These are phyloP conservation scores for Emergomyces orientalis DNA, from an alignment of 2,329 filamentous ascomycete genomes.

Conservation along the genomic window DNA sequence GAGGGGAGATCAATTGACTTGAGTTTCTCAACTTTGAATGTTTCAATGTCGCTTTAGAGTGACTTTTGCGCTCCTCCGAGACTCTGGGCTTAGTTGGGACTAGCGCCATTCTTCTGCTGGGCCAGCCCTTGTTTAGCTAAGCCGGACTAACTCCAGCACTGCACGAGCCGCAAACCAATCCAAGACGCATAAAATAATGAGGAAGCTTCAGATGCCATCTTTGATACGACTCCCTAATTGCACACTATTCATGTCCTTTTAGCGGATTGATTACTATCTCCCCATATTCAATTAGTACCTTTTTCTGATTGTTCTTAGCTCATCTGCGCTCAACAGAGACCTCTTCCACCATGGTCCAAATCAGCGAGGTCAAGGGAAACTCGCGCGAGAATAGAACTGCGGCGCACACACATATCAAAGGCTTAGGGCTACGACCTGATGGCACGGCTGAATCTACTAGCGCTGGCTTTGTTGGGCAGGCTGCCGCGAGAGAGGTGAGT, in stretches of 20 bases:
- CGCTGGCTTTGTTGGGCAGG: conserved; percentile 83
- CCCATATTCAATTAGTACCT: not conserved
- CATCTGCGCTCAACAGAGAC: not conserved
- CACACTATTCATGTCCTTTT: not conserved
- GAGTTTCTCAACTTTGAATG: not conserved
- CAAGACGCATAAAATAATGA: too few species aligned
- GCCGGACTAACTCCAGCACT: not conserved
- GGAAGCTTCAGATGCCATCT: not conserved
- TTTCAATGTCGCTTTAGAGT: not conserved
- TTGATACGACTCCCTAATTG: not conserved
- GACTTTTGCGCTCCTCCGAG: too few species aligned
- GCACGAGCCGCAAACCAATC: not conserved
- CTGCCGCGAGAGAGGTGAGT: conserved; percentile 72
- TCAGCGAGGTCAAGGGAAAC: conserved; percentile 90
- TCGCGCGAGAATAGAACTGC: conserved; percentile 92
- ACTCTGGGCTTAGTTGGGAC: not conserved
- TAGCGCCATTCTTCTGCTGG: not conserved
- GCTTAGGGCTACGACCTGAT: conserved; percentile 76
- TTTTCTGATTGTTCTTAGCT: not conserved
- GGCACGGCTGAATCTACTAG: conserved; percentile 72
- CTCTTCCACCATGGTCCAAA: conserved; percentile 60
- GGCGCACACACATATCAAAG: conserved; percentile 96
- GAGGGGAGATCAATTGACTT: not conserved
- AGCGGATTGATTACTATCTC: not conserved
- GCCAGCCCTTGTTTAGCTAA: not conserved